Evolutionary conservation across 164 flowering plant genomes (phyloP), one percentile per base, ranked within the genome.

Genomic region (Annona squamosa): DNA sequence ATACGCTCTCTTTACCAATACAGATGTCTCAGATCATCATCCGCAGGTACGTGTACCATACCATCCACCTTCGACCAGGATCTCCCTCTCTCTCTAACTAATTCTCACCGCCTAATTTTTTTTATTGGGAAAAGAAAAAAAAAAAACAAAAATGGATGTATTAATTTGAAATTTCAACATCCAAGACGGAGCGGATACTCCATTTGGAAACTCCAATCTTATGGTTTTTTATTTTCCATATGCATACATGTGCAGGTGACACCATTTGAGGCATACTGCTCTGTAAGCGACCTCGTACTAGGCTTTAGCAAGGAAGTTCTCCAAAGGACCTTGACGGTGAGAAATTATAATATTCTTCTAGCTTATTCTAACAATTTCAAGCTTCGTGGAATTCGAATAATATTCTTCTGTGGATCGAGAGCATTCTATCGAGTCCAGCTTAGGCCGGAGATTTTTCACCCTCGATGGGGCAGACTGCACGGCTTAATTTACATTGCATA

Each of bases 231-330:
- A 16, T 43, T 6, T 42, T 45, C 43, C 1, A 43, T 52, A 0
- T 63, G 41, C 6, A n/a, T 59, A 10, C 18, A 37, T 63, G 45
- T 74, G 83, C 81, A 89, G 94, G 88, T 71, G 3, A 77, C 84
- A 43, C 56, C 63, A 0, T 57, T 81, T 2, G 92, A 87, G 46
- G 81, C 90, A 1, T 92, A 94, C 77, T 85, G 94, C 4, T 79
- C 84, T 73, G 70, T 92, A 12, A 76, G 69, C 2, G 91, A 92
- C 65, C 52, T 92, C 80, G 78, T 92, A 18, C 74, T 78, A 18
- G 97, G 98, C 46, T 94, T 94, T 62, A 90, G 90, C 56, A 73
- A 64, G 72, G 82, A 75, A 69, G 70, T 85, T 65, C 91, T 94
- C 16, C 90, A 84, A 74, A 74, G 89, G 71, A 88, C 94, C 48